Evolutionary conservation across 495 filamentous ascomycete species (phyloP).

Genomic region (Penicillium cosmopolitanum): DNA sequence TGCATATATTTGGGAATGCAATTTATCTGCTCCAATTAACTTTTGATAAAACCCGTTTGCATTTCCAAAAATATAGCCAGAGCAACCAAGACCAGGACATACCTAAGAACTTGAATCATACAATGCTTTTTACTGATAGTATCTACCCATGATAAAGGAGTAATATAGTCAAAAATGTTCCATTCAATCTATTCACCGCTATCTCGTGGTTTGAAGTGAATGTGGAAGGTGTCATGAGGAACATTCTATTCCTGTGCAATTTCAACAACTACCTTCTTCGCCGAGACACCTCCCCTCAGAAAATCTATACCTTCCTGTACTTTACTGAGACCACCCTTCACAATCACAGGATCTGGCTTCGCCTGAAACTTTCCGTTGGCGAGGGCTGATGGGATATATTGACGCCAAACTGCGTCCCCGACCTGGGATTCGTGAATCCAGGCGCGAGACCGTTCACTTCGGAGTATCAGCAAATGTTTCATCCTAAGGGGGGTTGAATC

Average conservation of each 20-base stretch:
- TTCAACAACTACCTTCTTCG: slow-evolving; percentile 48
- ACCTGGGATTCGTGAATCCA: slow-evolving; percentile 13
- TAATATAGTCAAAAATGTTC: no score
- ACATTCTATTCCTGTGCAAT: slow-evolving; percentile 6
- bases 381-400: slow-evolving; percentile 39
- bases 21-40: no score
- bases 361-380: slow-evolving; percentile 29
- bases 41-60: no score
- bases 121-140: no score
- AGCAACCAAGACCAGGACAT: no score
- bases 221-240: not conserved
- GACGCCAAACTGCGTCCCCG: slow-evolving; percentile 30
- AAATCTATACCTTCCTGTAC: slow-evolving; percentile 45
- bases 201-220: not conserved
- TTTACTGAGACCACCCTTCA: slow-evolving; percentile 43
- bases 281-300: slow-evolving; percentile 41
- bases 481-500: not conserved
- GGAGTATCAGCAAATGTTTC: not conserved
- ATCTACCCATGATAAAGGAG: no score
- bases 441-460: slow-evolving; percentile 14
- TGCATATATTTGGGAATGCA: no score
- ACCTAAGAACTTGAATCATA: no score
- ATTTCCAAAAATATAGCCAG: no score
- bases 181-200: not conserved
- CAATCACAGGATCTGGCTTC: slow-evolving; percentile 40